Base-by-base conservation (phyloP, 164 flowering plant species). In the Sextonia rubra region DNA sequence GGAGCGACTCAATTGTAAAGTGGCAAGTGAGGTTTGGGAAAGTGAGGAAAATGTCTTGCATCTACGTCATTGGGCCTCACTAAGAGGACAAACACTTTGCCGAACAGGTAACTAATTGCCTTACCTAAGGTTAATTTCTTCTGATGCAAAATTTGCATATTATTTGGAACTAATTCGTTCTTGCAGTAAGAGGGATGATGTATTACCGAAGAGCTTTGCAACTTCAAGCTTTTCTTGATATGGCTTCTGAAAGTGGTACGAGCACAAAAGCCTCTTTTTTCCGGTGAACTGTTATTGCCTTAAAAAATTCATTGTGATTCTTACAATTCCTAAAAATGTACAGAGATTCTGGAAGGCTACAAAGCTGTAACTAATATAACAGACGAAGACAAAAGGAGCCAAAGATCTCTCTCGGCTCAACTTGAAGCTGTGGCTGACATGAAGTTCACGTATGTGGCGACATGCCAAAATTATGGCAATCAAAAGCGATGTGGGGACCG, bases 111-210 rank as follows among this genome's bases (percentile, higher is more conserved):
- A 56, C 58, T 17, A 64, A 64, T 67, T 69, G 52, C 24, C 64
- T 72, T 48, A 60, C n/a, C 22, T 56, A 32, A 30, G 14, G 15
- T 64, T 18, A 67, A 20, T 72, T 60, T 62, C 55, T 32, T 66
- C 22, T 47, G 14, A 26, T 58, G 67, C 27, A 18, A 26, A 61
- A 29, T 24, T 24, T 47, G 12, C 15, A 29, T 73, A 2, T 66
- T 64, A 61, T 63, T 66, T n/a, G 71, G 61, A 69, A 27, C 47
- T 64, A 47, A n/a, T 26, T 48, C 48, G 67, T 18, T 67, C 1
- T 49, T 86, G 82, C 91, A 93, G 99, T 96, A 66, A 85, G 98
- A 79, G 98, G 98, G 47, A 96, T 96, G 99, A 96, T 96, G 99
- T 96, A 96, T 60, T 96, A 93, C 67, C 82, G 94, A 68, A 85